Conservation (phyloP, 2,329 filamentous ascomycete genomes). For the Byssothecium circinans region DNA sequence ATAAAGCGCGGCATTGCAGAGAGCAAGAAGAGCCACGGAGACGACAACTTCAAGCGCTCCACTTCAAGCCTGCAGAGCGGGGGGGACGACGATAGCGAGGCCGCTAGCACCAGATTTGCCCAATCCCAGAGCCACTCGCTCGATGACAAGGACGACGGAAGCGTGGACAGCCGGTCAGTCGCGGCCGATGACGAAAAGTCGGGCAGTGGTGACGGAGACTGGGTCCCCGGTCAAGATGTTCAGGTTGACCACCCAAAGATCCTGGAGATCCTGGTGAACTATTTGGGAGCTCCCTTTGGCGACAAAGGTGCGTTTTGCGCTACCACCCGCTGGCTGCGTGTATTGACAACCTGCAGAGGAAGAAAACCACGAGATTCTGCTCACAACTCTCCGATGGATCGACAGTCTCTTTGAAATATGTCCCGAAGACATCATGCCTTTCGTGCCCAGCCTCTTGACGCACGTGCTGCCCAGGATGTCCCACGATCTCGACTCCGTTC, state of each 20-base stretch:
- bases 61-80: constrained; percentile 54
- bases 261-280: constrained; percentile 85
- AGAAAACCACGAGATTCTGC: constrained; percentile 67
- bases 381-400: constrained; percentile 92
- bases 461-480: constrained; percentile 94
- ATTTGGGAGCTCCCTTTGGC: constrained; percentile 81
- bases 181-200: constrained; percentile 42
- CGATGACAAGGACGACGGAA: constrained; percentile 53
- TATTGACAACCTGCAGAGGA: constrained; percentile 63
- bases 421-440: constrained; percentile 91
- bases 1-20: constrained; percentile 92
- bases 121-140: constrained; percentile 50
- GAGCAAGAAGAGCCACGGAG: constrained; percentile 70
- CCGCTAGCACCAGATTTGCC: constrained; percentile 53
- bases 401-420: constrained; percentile 97
- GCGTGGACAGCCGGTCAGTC: constrained; percentile 40
- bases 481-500: constrained; percentile 84
- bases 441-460: constrained; percentile 87
- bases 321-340: constrained; percentile 4
- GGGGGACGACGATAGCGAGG: constrained; percentile 53
- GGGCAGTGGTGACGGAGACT: constrained; percentile 76
- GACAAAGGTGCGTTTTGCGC: constrained; percentile 29
- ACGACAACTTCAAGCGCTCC: constrained; percentile 69
- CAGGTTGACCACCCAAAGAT: constrained; percentile 92
- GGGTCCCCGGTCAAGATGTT: constrained; percentile 96